A percentile compares a stretch with the other conserved stretches of the same genome.
phyloP scores from a whole-genome alignment of 2,329 filamentous ascomycete species.

The Epichloe coenophiala region DNA sequence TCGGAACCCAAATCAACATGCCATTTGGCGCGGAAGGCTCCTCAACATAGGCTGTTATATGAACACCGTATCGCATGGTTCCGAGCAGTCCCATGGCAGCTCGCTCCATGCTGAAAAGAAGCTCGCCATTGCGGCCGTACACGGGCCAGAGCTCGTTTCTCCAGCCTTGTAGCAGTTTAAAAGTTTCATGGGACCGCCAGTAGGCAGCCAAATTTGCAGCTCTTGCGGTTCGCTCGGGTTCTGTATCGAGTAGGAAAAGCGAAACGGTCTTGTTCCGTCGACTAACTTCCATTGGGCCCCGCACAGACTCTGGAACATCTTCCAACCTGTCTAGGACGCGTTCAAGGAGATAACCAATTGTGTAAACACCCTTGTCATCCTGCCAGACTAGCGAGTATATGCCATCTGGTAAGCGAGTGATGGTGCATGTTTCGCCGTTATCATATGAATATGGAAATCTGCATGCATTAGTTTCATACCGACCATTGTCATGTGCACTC shows the following conservation, averaged over 20 bases:
- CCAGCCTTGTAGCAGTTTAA: slow-evolving; percentile 67
- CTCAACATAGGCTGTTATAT: slow-evolving; percentile 62
- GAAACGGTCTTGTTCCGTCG: slow-evolving; percentile 46
- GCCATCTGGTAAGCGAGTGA: slow-evolving; percentile 40
- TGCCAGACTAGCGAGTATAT: slow-evolving; percentile 56
- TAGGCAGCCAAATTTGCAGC: slow-evolving; percentile 23
- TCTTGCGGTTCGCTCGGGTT: slow-evolving; percentile 22
- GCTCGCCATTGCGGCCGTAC: slow-evolving; percentile 47
- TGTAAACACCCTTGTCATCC: slow-evolving; percentile 46
- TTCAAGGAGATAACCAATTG: slow-evolving; percentile 48
- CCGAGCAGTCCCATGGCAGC: slow-evolving; percentile 62
- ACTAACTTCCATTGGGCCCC: slow-evolving; percentile 49
- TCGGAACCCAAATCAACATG: slow-evolving; percentile 73
- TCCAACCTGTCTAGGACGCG: slow-evolving; percentile 35
- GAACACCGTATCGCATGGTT: slow-evolving; percentile 63
- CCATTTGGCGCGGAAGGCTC: slow-evolving; percentile 30
- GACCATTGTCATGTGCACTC: background rate
- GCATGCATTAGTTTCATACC: background rate
- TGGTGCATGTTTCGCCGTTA: slow-evolving; percentile 44
- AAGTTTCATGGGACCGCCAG: slow-evolving; percentile 58
- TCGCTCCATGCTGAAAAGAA: slow-evolving; percentile 68
- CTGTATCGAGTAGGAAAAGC: slow-evolving; percentile 44
- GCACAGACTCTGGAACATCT: slow-evolving; percentile 32
- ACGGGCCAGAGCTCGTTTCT: slow-evolving; percentile 69
- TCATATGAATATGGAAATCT: slow-evolving; percentile 69